Evolutionary conservation across 768 basidiomycete genomes (phyloP).

Genomic region (Epithele typhae): DNA sequence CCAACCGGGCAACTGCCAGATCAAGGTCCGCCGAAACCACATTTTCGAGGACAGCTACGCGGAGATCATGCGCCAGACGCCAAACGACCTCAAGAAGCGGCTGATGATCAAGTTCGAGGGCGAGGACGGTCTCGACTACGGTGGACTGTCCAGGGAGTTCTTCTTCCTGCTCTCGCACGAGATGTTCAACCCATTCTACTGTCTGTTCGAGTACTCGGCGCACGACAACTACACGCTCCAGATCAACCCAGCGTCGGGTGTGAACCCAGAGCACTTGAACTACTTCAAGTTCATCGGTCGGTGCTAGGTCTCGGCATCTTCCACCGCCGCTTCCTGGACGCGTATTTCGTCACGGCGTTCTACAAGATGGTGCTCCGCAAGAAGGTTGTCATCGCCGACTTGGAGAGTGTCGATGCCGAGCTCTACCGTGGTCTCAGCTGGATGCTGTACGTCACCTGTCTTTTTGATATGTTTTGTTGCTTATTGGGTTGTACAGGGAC

Average conservation of each 20-base stretch:
- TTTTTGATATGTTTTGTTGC: no score
- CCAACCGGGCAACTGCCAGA: conserved; percentile 98
- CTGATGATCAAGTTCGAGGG: conserved; percentile 99
- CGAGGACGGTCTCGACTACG: conserved; percentile 98
- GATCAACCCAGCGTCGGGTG: conserved; percentile 96
- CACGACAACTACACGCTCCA: conserved; percentile 99
- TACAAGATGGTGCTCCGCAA: conserved; percentile 99
- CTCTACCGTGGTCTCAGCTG: conserved; percentile 92
- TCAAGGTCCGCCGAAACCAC: conserved; percentile 96
- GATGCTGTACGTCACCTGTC: conserved; percentile 97
- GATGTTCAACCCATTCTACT: conserved; percentile 99
- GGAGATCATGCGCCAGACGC: conserved; percentile 99
- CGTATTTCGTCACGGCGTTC: conserved; percentile 99
- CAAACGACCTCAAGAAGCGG: conserved; percentile 96
- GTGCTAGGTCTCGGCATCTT: conserved; percentile 92
- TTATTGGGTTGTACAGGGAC: conserved; percentile 74
- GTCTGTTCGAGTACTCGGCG: conserved; percentile 98
- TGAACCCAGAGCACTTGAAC: conserved; percentile 98
- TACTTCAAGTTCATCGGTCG: conserved; percentile 99
- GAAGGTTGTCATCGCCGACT: conserved; percentile 89
- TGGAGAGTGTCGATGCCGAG: conserved; percentile 96
- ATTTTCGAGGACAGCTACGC: conserved; percentile 99
- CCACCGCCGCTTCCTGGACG: conserved; percentile 98
- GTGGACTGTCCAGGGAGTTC: conserved; percentile 98
- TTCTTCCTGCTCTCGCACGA: conserved; percentile 99